Base-by-base conservation (phyloP, 1,284 basidiomycete species). In the Trametes polyzona region DNA sequence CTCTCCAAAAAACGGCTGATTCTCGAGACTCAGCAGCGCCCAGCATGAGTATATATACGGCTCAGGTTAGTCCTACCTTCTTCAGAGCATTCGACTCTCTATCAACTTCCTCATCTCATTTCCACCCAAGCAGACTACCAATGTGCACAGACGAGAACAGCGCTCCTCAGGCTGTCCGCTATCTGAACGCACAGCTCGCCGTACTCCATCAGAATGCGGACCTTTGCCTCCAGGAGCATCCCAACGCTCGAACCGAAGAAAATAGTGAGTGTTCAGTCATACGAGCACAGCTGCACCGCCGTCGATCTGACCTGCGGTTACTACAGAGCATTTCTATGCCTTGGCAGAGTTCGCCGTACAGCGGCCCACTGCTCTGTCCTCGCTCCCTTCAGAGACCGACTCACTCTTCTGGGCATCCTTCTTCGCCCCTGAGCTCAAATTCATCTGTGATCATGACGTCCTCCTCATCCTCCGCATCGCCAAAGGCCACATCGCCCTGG, bases 91-190 rank as follows among this genome's bases (percentile, higher is more conserved):
- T 26, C 23, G 12, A 14, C 39, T 14, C 24, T 42, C 41, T 16
- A 7, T n/a, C 10, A 2, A 9, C 26, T 8, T 27, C n/a, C 41
- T n/a, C 19, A 11, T 6, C 23, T 26, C 23, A 10, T 12, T 26
- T n/a, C 16, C 41, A n/a, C 39, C 3, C 23, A 26, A 16, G 14
- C 4, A n/a, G 14, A 12, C 43, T n/a, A 19, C 32, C 27, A n/a
- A 72, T 72, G 71, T 72, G 70, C 50, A 55, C 66, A 49, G 70
- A 65, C 43, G 70, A 69, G 47, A 73, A 73, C 54, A 59, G 60
- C 32, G 72, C 71, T 2, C 61, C 63, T 10, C 65, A 69, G 33
- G 65, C 68, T 8, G 61, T 59, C 19, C 67, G 66, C 30, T 73
- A 72, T 41, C 62, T 73, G 55, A 72, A 71, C 54, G 65, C 69